Conservation (phyloP, 208 protist genomes). For the Phytomonas francai region DNA sequence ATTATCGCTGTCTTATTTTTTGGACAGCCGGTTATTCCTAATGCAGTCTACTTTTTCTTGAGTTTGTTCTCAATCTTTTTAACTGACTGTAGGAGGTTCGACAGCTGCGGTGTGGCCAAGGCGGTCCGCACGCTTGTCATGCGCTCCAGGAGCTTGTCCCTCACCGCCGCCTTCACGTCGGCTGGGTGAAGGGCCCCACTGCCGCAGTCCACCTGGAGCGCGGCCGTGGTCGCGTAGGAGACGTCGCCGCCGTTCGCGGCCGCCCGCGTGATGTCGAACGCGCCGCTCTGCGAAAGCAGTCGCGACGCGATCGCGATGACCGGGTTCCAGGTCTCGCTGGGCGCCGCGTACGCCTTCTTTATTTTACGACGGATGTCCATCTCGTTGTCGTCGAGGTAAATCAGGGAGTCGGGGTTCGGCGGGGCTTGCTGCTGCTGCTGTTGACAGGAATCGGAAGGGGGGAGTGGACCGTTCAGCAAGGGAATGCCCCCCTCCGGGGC, state of each 20-base stretch:
- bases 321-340: constrained; percentile 81
- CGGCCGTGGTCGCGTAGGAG: constrained; percentile 28
- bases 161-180: constrained; percentile 90
- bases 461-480: constrained; percentile 69
- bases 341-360: constrained; percentile 93
- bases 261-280: constrained; percentile 38
- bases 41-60: constrained; percentile 2
- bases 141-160: constrained; percentile 36
- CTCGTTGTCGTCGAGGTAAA: constrained; percentile 96
- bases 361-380: constrained; percentile 94
- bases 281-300: constrained; percentile 26
- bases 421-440: constrained; percentile 4
- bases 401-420: constrained; percentile 92
- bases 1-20: background rate
- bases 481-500: constrained; percentile 47
- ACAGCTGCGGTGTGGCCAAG: constrained; percentile 43
- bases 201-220: constrained; percentile 53
- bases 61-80: constrained; percentile 72
- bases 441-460: background rate
- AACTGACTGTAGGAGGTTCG: constrained; percentile 53
- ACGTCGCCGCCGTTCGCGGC: constrained; percentile 57
- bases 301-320: constrained; percentile 83
- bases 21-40: background rate
- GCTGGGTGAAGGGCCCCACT: constrained; percentile 77
- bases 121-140: constrained; percentile 26